phyloP scores from a whole-genome alignment of 2,329 filamentous ascomycete species.

The Colletotrichum tamarilloi region DNA sequence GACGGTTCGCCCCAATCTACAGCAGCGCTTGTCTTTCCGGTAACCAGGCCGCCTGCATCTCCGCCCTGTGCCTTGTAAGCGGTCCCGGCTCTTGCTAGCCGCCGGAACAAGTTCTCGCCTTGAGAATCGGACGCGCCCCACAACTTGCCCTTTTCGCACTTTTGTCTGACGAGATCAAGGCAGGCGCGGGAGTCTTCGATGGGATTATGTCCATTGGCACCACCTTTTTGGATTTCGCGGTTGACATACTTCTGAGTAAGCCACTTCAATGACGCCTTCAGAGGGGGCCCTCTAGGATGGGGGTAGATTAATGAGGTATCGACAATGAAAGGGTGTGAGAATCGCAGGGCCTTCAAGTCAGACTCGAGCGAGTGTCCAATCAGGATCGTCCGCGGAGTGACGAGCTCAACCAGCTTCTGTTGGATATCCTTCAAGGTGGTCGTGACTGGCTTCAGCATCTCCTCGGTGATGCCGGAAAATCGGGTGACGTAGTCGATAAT shows the following conservation, averaged over 20 bases:
- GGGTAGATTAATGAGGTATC: conserved; percentile 93
- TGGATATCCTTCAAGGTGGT: conserved; percentile 90
- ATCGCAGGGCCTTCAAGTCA: conserved; percentile 83
- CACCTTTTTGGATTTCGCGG: conserved; percentile 88
- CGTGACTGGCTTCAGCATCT: conserved; percentile 84
- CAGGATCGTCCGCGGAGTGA: conserved; percentile 79
- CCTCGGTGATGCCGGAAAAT: conserved; percentile 91
- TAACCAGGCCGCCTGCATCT: conserved; percentile 62
- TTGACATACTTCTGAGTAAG: conserved; percentile 86
- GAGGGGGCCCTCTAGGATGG: conserved; percentile 87
- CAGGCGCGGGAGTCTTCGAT: conserved; percentile 93
- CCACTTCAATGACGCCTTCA: conserved; percentile 92
- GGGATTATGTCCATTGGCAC: conserved; percentile 83
- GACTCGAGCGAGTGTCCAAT: conserved; percentile 86
- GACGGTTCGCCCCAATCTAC: conserved; percentile 90
- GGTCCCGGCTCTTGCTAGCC: conserved; percentile 74
- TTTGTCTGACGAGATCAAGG: conserved; percentile 92
- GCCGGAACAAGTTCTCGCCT: conserved; percentile 89
- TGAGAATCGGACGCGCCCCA: conserved; percentile 86
- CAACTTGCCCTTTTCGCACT: conserved; percentile 89
- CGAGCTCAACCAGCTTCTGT: conserved; percentile 74
- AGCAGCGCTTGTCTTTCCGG: conserved; percentile 76
- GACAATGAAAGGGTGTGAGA: conserved; percentile 92
- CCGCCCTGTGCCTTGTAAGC: conserved; percentile 72
- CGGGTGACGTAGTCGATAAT: conserved; percentile 93